Evolutionary conservation across 495 filamentous ascomycete genomes (phyloP).

Genomic region (Penicillium lagena): DNA sequence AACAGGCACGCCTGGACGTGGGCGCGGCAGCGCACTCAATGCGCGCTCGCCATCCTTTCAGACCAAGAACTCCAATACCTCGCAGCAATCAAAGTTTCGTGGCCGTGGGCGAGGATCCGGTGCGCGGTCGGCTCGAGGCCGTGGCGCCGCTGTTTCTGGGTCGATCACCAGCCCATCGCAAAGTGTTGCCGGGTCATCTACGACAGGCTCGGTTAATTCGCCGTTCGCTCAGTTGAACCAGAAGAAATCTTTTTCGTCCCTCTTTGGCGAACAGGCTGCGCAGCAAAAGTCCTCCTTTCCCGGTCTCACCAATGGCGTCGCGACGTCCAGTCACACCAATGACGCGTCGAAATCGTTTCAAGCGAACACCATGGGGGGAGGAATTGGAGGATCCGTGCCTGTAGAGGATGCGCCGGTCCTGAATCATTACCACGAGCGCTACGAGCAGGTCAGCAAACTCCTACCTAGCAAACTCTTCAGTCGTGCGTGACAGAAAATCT

Average conservation of each 20-base stretch:
- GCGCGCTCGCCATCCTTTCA: slow-evolving; percentile 13
- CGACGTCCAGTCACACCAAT: slow-evolving; percentile 6
- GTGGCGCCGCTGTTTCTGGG: slow-evolving; percentile 12
- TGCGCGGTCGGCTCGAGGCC: slow-evolving; percentile 13
- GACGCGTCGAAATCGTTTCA: slow-evolving; percentile 8
- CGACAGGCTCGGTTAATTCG: slow-evolving; percentile 8
- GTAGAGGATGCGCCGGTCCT: slow-evolving; percentile 19
- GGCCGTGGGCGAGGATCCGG: slow-evolving; percentile 24
- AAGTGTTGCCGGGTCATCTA: slow-evolving; percentile 5
- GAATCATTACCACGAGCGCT: slow-evolving; percentile 31
- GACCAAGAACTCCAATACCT: slow-evolving; percentile 11
- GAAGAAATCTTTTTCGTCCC: slow-evolving; percentile 6
- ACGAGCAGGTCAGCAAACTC: slow-evolving; percentile 31
- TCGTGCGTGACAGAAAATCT: slow-evolving; percentile 7
- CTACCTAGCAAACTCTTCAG: not conserved
- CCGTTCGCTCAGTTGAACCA: slow-evolving; percentile 29
- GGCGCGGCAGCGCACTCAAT: slow-evolving; percentile 20
- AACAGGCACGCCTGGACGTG: slow-evolving; percentile 13
- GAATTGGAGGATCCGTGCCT: slow-evolving; percentile 1
- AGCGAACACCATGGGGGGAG: slow-evolving; percentile 3
- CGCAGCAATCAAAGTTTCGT: slow-evolving; percentile 12
- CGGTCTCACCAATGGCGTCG: slow-evolving; percentile 8
- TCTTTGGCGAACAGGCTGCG: slow-evolving; percentile 10
- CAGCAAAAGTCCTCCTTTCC: slow-evolving; percentile 17
- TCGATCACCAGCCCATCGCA: slow-evolving; percentile 6